Evolutionary conservation across 1,139 yeast species (phyloP), one percentile per base, ranked within the genome.

Genomic region (Candida smagusa): DNA sequence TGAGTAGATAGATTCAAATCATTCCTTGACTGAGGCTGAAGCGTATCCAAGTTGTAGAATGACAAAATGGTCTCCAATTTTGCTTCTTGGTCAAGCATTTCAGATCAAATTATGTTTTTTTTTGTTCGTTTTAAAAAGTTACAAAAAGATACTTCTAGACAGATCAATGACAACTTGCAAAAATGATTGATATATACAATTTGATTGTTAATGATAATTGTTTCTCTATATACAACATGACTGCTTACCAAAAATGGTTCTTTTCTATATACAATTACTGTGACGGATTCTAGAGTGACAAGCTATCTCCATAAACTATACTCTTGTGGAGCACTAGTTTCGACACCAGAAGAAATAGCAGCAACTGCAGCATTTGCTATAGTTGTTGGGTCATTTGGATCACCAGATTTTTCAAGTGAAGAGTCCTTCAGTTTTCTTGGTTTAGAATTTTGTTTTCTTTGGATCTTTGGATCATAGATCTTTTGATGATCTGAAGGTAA

Each of bases 311-410:
- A 65, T 25, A 65, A 51, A 43, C 61, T 59, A 44, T 63, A 65
- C 40, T 62, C 68, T 43, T 64, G 68, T 26, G 58, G 67, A 33
- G 54, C 63, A 27, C 53, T 59, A 1, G 47, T 58, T 12, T 54
- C 54, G 2, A 58, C 66, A 1, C 57, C 52, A 1, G 62, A 48
- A 3, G 64, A 42, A 1, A 63, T 68, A 0, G 68, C 68, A 0
- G 68, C 68, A 9, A 63, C 69, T 1, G 69, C 68, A 1, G 68
- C 68, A 36, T 56, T 62, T 12, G 68, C 69, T 13, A 63, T 61
- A 12, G 57, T 47, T 2, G 63, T 53, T 2, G 65, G 61, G 29
- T 63, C 68, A 32, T 52, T 39, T 28, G 38, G 41, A 21, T 42
- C 46, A 12, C 28, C n/a, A 22, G 31, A 32, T 21, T 23, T 27